These are phyloP conservation scores for Podospora appendiculata DNA, from an alignment of 495 filamentous ascomycete species.

Conservation along the genomic window DNA sequence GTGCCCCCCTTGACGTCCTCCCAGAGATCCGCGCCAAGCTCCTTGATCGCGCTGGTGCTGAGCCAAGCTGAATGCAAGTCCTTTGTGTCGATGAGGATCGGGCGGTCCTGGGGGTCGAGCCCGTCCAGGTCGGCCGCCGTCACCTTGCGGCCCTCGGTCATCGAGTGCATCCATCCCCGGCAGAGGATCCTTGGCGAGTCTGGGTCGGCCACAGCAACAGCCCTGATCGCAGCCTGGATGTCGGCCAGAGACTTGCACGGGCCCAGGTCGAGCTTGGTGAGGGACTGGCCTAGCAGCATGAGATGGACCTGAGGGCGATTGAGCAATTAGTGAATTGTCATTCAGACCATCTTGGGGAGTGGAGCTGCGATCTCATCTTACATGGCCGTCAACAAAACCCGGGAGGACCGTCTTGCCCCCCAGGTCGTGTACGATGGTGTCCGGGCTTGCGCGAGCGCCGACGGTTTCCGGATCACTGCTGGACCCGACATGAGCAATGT, in stretches of 20 bases:
- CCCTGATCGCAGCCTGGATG: conserved; percentile 43
- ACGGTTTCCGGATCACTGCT: conserved; percentile 23
- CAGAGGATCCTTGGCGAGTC: conserved; percentile 44
- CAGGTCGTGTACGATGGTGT: conserved; percentile 36
- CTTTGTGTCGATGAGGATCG: conserved; percentile 54
- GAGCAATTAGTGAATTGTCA: too few relatives aligned
- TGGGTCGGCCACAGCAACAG: conserved; percentile 43
- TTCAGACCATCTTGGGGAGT: too few relatives aligned
- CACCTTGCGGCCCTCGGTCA: conserved; percentile 40
- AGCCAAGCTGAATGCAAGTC: conserved; percentile 59
- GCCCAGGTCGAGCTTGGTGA: conserved; percentile 49
- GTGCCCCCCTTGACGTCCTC: conserved; percentile 48
- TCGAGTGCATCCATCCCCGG: conserved; percentile 54
- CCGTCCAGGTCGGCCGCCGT: conserved; percentile 49
- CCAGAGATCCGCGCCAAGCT: conserved; percentile 40
- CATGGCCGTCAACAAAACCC: conserved; percentile 59
- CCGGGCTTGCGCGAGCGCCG: conserved; percentile 22
- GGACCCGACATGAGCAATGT: conserved; percentile 37
- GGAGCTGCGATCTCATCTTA: too few relatives aligned
- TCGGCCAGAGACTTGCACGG: conserved; percentile 45
- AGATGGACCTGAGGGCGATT: conserved; percentile 36
- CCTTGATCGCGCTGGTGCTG: conserved; percentile 46
- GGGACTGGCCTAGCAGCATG: conserved; percentile 50
- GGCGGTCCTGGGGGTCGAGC: conserved; percentile 44
- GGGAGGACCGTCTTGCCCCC: conserved; percentile 44